Evolutionary conservation across 2,329 filamentous ascomycete genomes (phyloP).

Genomic region (Colletotrichum camelliae): DNA sequence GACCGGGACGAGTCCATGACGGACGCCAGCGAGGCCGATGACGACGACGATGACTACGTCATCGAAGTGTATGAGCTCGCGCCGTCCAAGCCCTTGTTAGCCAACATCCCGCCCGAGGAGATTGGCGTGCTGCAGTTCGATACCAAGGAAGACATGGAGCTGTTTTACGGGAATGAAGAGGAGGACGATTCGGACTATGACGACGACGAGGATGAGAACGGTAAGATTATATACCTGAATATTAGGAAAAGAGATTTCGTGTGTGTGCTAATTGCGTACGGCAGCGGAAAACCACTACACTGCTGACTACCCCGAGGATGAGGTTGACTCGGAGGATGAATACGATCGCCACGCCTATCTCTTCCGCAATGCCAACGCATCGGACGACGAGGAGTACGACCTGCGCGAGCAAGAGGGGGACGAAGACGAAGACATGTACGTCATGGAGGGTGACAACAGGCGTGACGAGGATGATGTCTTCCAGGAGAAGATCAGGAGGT

Average conservation of each 20-base stretch:
- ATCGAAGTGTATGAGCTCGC: conserved; percentile 70
- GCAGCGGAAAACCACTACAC: conserved; percentile 79
- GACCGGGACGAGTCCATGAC: conserved; percentile 38
- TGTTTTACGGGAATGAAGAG: conserved; percentile 64
- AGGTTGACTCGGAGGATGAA: conserved; percentile 70
- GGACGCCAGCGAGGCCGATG: conserved; percentile 47
- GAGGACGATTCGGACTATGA: conserved; percentile 70
- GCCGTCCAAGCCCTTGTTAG: conserved; percentile 54
- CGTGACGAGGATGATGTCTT: conserved; percentile 31
- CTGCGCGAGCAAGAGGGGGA: conserved; percentile 41
- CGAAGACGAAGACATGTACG: conserved; percentile 35
- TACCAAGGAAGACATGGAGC: conserved; percentile 61
- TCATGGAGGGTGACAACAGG: conserved; percentile 43
- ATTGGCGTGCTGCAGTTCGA: conserved; percentile 64
- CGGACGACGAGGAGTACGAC: conserved; percentile 61
- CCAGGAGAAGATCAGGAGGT: conserved; percentile 26
- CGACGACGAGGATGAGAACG: conserved; percentile 71
- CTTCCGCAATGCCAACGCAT: conserved; percentile 58
- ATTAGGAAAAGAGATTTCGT: not conserved
- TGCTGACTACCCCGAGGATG: conserved; percentile 82
- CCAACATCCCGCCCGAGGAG: conserved; percentile 52
- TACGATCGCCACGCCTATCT: conserved; percentile 59
- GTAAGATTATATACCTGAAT: conserved; percentile 39
- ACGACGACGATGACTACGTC: conserved; percentile 61
- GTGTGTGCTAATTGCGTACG: not conserved